A percentile compares a stretch with the other conserved stretches of the same genome.
Evolutionary conservation across 2,329 filamentous ascomycete species (phyloP).

Genomic region (Akanthomyces lecanii): DNA sequence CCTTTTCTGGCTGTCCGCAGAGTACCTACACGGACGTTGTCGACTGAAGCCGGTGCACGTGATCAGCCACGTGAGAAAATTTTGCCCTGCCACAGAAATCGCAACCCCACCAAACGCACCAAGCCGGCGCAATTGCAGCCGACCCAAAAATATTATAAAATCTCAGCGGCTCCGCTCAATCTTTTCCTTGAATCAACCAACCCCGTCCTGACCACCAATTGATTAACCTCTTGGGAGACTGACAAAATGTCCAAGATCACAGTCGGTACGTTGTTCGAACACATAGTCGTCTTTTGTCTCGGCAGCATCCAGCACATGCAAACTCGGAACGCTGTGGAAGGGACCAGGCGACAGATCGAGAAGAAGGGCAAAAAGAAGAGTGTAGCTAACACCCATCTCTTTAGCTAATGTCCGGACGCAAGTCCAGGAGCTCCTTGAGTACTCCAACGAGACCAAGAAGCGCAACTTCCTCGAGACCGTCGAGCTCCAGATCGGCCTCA

Average conservation of each 20-base stretch:
- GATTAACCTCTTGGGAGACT: constrained; percentile 79
- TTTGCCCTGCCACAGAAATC: constrained; percentile 30
- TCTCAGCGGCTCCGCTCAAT: constrained; percentile 18
- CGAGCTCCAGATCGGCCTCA: constrained; percentile 87
- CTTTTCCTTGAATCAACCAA: constrained; percentile 24
- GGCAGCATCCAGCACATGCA: background rate
- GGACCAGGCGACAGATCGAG: background rate
- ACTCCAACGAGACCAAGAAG: constrained; percentile 94
- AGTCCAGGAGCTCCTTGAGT: constrained; percentile 89
- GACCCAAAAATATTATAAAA: constrained; percentile 23
- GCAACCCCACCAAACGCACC: constrained; percentile 23
- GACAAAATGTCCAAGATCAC: constrained; percentile 84
- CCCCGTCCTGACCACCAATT: constrained; percentile 61
- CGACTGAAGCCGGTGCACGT: constrained; percentile 26
- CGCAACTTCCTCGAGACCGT: constrained; percentile 96
- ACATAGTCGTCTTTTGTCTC: background rate
- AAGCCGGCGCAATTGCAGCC: constrained; percentile 25
- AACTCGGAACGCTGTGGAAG: background rate
- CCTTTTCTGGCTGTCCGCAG: background rate
- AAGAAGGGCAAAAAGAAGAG: background rate
- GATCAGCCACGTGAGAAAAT: constrained; percentile 30
- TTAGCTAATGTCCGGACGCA: constrained; percentile 89
- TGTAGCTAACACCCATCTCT: constrained; percentile 34
- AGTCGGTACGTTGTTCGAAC: constrained; percentile 50
- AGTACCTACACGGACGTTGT: background rate